A percentile compares a stretch with the other conserved stretches of the same genome.
Evolutionary conservation across 2,329 filamentous ascomycete species (phyloP).

Genomic region (Sclerotiophoma versabilis): DNA sequence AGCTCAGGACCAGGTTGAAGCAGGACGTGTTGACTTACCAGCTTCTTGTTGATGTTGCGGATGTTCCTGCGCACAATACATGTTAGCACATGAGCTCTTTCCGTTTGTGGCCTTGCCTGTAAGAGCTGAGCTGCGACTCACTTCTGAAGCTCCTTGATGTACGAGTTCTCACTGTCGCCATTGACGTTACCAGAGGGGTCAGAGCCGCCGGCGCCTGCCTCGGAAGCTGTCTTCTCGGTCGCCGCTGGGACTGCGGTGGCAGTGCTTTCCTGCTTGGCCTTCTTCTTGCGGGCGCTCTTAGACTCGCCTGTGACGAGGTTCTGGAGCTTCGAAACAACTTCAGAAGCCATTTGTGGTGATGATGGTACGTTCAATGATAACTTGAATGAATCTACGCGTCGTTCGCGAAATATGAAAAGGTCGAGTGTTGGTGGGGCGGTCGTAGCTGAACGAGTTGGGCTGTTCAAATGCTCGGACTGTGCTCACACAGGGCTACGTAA

Average conservation of each 20-base stretch:
- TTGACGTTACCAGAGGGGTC: slow-evolving; percentile 55
- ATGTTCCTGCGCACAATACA: slow-evolving; percentile 69
- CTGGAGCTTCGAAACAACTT: slow-evolving; percentile 69
- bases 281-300: slow-evolving; percentile 62
- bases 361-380: slow-evolving; percentile 14
- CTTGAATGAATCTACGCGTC: slow-evolving; percentile 24
- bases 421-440: slow-evolving; percentile 12
- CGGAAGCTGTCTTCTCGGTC: slow-evolving; percentile 44
- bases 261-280: slow-evolving; percentile 52
- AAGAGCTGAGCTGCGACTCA: slow-evolving; percentile 55
- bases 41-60: slow-evolving; percentile 92
- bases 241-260: slow-evolving; percentile 54
- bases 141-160: slow-evolving; percentile 91
- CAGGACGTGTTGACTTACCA: slow-evolving; percentile 66
- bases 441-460: slow-evolving; percentile 17
- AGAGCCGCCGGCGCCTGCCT: slow-evolving; percentile 38
- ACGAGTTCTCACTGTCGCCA: slow-evolving; percentile 75
- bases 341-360: slow-evolving; percentile 53
- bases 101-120: slow-evolving; percentile 1
- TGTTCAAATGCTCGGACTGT: slow-evolving; percentile 13
- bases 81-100: slow-evolving; percentile 25
- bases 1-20: slow-evolving; percentile 5
- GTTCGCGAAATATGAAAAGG: slow-evolving; percentile 10
- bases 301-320: slow-evolving; percentile 64
- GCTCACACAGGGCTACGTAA: slow-evolving; percentile 12